Conservation (phyloP, 495 filamentous ascomycete species). For the Zalerion maritima region DNA sequence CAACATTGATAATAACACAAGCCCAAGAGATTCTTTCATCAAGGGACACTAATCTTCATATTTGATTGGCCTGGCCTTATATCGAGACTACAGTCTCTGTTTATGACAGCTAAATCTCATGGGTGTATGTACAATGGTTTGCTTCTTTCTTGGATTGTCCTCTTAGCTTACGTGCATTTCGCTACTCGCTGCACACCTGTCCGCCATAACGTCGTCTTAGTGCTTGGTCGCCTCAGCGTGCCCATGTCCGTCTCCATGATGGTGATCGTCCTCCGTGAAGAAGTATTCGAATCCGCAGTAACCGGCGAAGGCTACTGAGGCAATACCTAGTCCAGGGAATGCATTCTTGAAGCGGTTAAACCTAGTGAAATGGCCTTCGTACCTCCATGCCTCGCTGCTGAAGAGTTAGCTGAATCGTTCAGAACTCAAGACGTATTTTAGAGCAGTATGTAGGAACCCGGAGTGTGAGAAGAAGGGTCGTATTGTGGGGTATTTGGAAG, state of each 20-base stretch:
- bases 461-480: neutral
- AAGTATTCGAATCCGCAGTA: conserved; percentile 83
- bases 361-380: conserved; percentile 75
- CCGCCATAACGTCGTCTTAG: conserved; percentile 7
- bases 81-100: too few species aligned
- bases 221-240: conserved; percentile 27
- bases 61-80: too few species aligned
- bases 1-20: too few species aligned
- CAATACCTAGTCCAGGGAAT: conserved; percentile 85
- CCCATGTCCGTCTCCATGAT: conserved; percentile 37
- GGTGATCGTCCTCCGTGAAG: conserved; percentile 67
- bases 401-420: too few species aligned
- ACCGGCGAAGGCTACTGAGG: conserved; percentile 72
- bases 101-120: too few species aligned
- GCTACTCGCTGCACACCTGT: neutral
- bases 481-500: too few species aligned
- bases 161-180: conserved; percentile 7
- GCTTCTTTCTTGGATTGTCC: conserved; percentile 1
- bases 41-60: too few species aligned
- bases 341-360: conserved; percentile 72
- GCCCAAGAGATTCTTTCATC: too few species aligned
- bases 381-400: conserved; percentile 93
- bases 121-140: conserved; percentile 10
- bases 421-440: too few species aligned
- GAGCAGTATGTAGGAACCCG: too few species aligned